Evolutionary conservation across 2,329 filamentous ascomycete genomes (phyloP).

Genomic region (Ploettnerulaceae sp.): DNA sequence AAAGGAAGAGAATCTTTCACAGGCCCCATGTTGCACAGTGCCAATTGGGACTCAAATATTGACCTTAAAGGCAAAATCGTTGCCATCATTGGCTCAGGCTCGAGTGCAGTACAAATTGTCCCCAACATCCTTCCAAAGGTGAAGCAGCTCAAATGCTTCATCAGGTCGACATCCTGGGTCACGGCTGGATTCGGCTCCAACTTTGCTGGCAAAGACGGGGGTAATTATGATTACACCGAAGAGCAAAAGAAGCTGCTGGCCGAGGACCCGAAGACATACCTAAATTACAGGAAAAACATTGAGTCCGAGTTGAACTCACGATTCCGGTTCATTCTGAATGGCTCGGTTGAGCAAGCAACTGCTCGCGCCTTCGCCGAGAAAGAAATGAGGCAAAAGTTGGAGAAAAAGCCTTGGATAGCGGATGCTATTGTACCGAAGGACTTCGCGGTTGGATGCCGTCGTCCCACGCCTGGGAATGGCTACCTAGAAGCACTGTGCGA

Average conservation of each 20-base stretch:
- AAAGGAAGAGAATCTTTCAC: constrained; percentile 43
- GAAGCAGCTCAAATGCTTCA: constrained; percentile 43
- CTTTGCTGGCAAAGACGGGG: constrained; percentile 15
- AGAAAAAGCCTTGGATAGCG: constrained; percentile 10
- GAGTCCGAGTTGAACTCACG: constrained; percentile 17
- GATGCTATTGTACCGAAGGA: constrained; percentile 59
- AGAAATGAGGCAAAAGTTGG: constrained; percentile 24
- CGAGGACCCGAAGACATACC: constrained; percentile 33
- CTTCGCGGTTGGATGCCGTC: constrained; percentile 80
- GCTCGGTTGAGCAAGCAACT: constrained; percentile 13
- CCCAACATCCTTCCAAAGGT: constrained; percentile 36
- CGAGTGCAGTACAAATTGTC: constrained; percentile 35
- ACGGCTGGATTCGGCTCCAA: constrained; percentile 24
- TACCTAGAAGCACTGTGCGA: constrained; percentile 40
- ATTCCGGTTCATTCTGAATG: constrained; percentile 19
- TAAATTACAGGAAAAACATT: constrained; percentile 18
- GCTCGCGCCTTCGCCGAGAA: constrained; percentile 13
- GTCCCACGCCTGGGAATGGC: constrained; percentile 53
- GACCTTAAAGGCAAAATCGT: constrained; percentile 31
- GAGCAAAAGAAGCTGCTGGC: constrained; percentile 37
- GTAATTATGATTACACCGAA: constrained; percentile 32
- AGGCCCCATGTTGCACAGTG: constrained; percentile 41
- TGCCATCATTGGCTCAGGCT: constrained; percentile 36
- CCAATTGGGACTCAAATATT: constrained; percentile 35
- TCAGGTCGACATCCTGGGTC: constrained; percentile 46